Base-by-base conservation (phyloP, 257 asterid genomes). In the Ilex aquifolium region DNA sequence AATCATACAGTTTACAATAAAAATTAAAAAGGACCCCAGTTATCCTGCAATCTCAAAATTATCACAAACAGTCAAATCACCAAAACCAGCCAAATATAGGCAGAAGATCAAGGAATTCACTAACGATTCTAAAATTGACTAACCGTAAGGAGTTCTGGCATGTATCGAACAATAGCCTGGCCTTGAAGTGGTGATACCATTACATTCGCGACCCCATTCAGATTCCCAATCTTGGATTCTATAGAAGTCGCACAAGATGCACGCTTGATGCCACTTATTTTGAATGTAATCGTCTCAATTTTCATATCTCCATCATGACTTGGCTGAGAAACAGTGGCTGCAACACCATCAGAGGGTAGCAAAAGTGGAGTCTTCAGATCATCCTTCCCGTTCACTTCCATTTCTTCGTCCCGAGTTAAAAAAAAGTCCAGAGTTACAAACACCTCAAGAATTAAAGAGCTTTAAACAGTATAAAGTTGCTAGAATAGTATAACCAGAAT, bases 141-240 rank as follows among this genome's bases (percentile, higher is more conserved):
- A 72, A 88, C 98, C 68, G 64, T 71, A 76, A 92, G 58, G 51
- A 78, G 60, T 61, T 80, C 85, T 32, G 98, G 97, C 30, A 77
- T 66, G 71, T 83, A 88, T 79, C 87, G 86, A 57, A 92, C 95
- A n/a, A 87, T 85, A 63, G 97, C 96, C 70, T 84, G 97, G 58
- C 95, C 97, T 80, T 92, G 97, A 77, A 92, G 88, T 62, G 85
- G 86, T 44, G 98, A 88, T 63, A 92, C 95, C 78, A 68, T 68
- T 58, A 82, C 87, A 58, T 84, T 85, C 72, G 71, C 76, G 58
- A 88, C 81, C 9, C 98, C 97, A 58, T 86, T 85, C 67, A 88
- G 69, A 61, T 77, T 71, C 59, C 75, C 82, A 64, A 92, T 82
- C 13, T 90, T 95, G 60, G 90, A 74, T 76, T 92, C 97, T 73